Evolutionary conservation across 805 yeast genomes (phyloP).

Genomic region (Candida multigemmis): DNA sequence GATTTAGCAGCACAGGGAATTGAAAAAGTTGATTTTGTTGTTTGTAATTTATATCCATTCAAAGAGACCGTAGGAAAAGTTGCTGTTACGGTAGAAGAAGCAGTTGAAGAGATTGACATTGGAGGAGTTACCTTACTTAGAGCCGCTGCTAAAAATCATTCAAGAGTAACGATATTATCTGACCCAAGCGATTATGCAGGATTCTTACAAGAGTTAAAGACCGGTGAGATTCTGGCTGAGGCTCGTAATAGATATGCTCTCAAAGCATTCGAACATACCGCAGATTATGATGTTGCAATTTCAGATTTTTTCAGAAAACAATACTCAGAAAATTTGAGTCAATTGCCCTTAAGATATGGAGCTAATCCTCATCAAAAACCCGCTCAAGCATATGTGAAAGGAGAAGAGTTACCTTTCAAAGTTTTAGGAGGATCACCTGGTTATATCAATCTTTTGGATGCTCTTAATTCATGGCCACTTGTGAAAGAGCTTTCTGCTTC

Average conservation of each 20-base stretch:
- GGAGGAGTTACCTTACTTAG: conserved; percentile 94
- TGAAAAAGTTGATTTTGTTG: conserved; percentile 93
- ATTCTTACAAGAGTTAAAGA: conserved; percentile 72
- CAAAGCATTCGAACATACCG: conserved; percentile 97
- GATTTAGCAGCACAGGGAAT: conserved; percentile 86
- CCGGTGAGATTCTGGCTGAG: conserved; percentile 63
- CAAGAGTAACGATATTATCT: conserved; percentile 89
- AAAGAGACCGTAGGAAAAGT: conserved; percentile 94
- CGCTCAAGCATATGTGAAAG: conserved; percentile 88
- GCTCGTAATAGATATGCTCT: conserved; percentile 80
- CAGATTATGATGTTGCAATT: conserved; percentile 93
- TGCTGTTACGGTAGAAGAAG: conserved; percentile 93
- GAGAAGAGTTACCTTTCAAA: conserved; percentile 88
- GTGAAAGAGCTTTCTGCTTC: conserved; percentile 95
- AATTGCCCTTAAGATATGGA: conserved; percentile 94
- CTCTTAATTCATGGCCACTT: conserved; percentile 96
- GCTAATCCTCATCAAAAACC: conserved; percentile 99
- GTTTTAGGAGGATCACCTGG: conserved; percentile 95
- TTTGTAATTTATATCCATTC: conserved; percentile 96
- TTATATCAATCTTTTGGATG: conserved; percentile 92
- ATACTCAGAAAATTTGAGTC: conserved; percentile 83
- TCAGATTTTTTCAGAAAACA: conserved; percentile 96
- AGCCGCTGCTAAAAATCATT: conserved; percentile 98
- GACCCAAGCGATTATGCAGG: conserved; percentile 91
- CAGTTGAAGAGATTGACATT: conserved; percentile 96